phyloP scores from a whole-genome alignment of 306 rosid species.

The Vigna unguiculata region DNA sequence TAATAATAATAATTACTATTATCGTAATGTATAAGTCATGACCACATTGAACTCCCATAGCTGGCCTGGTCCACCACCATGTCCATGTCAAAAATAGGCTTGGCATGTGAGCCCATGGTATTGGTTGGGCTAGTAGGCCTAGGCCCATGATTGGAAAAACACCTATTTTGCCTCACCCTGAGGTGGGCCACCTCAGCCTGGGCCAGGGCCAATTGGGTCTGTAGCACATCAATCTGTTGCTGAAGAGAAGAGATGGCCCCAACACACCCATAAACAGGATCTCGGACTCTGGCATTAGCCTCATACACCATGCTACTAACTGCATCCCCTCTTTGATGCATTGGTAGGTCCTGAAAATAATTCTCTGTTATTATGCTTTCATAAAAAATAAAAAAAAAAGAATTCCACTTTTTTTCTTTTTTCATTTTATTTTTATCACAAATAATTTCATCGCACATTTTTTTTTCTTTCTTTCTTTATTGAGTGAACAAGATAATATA shows the following conservation, averaged over 20 bases:
- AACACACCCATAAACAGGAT: slow-evolving; percentile 88
- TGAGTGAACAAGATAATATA: background rate
- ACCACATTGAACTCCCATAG: slow-evolving; percentile 74
- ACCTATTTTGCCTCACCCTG: slow-evolving; percentile 56
- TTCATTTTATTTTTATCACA: no score
- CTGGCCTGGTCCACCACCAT: slow-evolving; percentile 61
- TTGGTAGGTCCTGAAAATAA: slow-evolving; percentile 65
- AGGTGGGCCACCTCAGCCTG: slow-evolving; percentile 93
- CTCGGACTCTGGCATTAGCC: slow-evolving; percentile 86
- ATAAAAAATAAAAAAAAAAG: no score
- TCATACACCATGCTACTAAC: slow-evolving; percentile 93
- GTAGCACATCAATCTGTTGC: slow-evolving; percentile 75
- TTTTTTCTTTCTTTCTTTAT: background rate
- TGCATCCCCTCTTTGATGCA: slow-evolving; percentile 82
- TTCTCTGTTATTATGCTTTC: no score
- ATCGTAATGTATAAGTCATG: slow-evolving; percentile 29
- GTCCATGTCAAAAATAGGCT: slow-evolving; percentile 68
- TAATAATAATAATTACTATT: no score
- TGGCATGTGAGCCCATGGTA: slow-evolving; percentile 53
- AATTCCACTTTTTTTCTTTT: no score
- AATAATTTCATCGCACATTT: no score
- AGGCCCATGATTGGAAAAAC: slow-evolving; percentile 52
- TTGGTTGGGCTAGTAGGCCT: slow-evolving; percentile 70
- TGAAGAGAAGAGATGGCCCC: slow-evolving; percentile 89
- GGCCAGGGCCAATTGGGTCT: slow-evolving; percentile 81